Evolutionary conservation across 768 basidiomycete species (phyloP), one percentile per base, ranked within the genome.

Genomic region (Galerina marginata): DNA sequence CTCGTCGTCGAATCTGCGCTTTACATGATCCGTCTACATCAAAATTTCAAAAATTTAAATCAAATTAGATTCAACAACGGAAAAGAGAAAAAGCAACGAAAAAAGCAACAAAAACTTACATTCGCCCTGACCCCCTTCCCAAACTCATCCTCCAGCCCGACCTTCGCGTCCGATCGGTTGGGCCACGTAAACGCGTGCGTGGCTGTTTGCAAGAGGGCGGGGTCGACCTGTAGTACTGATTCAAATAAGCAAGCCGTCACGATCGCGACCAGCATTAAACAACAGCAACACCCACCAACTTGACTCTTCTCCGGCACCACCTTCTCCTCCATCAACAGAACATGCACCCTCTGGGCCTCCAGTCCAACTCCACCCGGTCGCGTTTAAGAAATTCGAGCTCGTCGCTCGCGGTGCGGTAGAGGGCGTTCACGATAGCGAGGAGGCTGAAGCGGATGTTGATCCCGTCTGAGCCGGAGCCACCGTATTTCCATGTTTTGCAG

Each of bases 1-100:
- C 65, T 86, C 85, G 62, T 87, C 88, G 70, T 89, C 86, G 63
- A 81, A 83, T 9, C 85, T 87, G 12, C 87, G 74, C 51, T 83
- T 85, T 45, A 84, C 66, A 61, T 86, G 79, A 16, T 89, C 86
- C 9, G 79, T 79, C 86, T 48, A 58, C 47, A 20, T 43, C 3
- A 26, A 4, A 10, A 50, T 20, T 20, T 20, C 20, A 40, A 39
- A 40, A 16, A 45, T 20, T 20, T 1, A 2, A 54, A 42, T 9
- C 2, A 33, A 60, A 37, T 20, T 20, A 20, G 20, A 20, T 20
- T 20, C 20, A 23, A 53, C 9, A 45, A 38, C 16, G 53, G 14
- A 39, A 20, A 16, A 40, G 46, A 38, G 2, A 20, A 20, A 20
- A 20, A 20, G 20, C 20, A 20, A 20, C 20, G 20, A 15, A 9